Base-by-base conservation (phyloP, 2,329 filamentous ascomycete species). In the Neofusicoccum cordaticola region DNA sequence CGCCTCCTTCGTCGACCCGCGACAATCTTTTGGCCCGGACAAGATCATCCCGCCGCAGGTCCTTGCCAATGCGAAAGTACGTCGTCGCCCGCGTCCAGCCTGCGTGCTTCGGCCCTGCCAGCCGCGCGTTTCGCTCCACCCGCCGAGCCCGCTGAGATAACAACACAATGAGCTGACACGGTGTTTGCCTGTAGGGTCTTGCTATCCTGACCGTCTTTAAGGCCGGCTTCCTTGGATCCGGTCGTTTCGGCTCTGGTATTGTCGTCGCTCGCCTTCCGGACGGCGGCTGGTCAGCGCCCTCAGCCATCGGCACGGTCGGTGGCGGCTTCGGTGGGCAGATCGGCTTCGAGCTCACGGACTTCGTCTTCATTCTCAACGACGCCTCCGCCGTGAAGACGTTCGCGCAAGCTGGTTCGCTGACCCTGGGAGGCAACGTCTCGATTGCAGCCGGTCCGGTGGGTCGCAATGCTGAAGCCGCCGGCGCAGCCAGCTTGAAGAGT, bases 321-420 rank as follows among this genome's bases (percentile, higher is more conserved):
- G 92, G 89, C 63, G 92, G 91, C 27, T 91, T 96, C 69, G 91
- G 91, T 69, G 91, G 91, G 45, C 91, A 95, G 79, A 92, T 96
- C 72, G 91, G 91, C 41, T 91, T 94, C 77, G 92, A 96, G 78
- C 79, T 96, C 67, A 95, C 92, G 66, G 92, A 95, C 77, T 99
- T 99, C 75, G 95, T 99, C 75, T 98, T 99, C 80, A 97, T 99
- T 69, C 88, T 99, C 69, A 99, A 99, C 80, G 94, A 99, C 74
- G 83, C 88, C 47, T 87, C 83, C 65, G 94, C 95, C 50, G 94
- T 99, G 69, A 92, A 92, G 77, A 93, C 94, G 8, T 98, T 99
- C 78, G 92, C 93, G 5, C 94, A 98, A 78, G 88, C 90, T 44
- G 95, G 95, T 3, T 94, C 91, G 62, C 83, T 99, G 67, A 98